A percentile compares a stretch with the other conserved stretches of the same genome.
Conservation (phyloP, 2,329 filamentous ascomycete species). For the Diaporthe caulivora region DNA sequence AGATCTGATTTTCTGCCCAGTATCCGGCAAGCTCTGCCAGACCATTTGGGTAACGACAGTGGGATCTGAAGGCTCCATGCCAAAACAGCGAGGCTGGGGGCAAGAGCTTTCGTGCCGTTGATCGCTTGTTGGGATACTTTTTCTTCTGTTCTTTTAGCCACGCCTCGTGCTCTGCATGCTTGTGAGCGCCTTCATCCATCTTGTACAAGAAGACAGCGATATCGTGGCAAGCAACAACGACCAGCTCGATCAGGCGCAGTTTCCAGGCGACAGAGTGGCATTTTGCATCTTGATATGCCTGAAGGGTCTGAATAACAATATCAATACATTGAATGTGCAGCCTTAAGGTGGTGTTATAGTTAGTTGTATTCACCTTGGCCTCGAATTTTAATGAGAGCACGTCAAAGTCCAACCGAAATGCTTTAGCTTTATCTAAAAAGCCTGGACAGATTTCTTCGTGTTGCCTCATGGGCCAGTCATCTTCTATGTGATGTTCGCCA, state of each 20-base stretch:
- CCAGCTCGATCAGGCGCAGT: neutral
- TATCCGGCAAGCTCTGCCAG: neutral
- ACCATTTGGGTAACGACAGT: neutral
- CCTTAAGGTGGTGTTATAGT: neutral
- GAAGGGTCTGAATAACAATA: neutral
- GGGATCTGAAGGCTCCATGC: neutral
- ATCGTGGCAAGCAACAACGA: neutral
- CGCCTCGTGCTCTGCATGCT: neutral
- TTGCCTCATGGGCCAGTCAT: neutral
- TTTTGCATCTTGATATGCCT: neutral
- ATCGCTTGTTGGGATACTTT: neutral
- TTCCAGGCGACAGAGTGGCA: neutral
- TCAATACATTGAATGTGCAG: neutral
- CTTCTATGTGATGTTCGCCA: neutral
- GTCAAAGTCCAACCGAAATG: neutral
- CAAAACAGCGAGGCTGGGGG: neutral
- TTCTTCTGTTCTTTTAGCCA: neutral
- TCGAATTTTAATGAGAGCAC: neutral
- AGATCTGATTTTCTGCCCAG: constrained; percentile 11
- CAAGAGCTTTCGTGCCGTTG: neutral
- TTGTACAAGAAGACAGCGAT: neutral
- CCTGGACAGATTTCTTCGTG: neutral
- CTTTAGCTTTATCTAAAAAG: neutral
- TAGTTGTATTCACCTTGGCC: neutral
- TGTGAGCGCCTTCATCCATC: neutral